Percentiles rank a stretch among this genome's conserved stretches.
phyloP scores from a whole-genome alignment of 768 basidiomycete genomes.

The Paxillus involutus region DNA sequence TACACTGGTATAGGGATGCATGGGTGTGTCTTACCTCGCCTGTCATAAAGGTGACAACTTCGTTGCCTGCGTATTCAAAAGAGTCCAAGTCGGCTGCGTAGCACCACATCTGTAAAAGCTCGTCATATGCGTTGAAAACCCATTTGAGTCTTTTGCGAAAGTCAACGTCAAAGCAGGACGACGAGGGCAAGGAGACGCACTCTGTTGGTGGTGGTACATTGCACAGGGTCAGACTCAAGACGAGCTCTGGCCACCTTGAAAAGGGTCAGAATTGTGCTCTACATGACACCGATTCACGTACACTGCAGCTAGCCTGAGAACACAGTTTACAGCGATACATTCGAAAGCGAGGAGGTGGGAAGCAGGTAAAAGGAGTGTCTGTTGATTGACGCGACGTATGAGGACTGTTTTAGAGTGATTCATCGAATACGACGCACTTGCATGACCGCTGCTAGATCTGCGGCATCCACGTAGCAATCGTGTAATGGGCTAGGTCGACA shows the following conservation, averaged over 20 bases:
- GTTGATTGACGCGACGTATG: not conserved
- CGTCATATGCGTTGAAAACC: constrained; percentile 61
- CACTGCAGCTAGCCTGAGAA: constrained; percentile 65
- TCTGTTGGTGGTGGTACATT: constrained; percentile 68
- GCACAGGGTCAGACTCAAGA: constrained; percentile 64
- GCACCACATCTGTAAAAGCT: constrained; percentile 62
- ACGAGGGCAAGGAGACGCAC: constrained; percentile 38
- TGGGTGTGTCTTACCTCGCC: constrained; percentile 47
- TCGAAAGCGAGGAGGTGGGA: constrained; percentile 75
- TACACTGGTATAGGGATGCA: not conserved
- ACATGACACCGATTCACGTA: constrained; percentile 35
- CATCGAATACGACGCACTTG: constrained; percentile 42
- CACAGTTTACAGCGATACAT: constrained; percentile 52
- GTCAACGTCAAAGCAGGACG: constrained; percentile 2
- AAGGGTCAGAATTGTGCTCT: constrained; percentile 6
- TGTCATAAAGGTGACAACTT: constrained; percentile 54
- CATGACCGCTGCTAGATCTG: constrained; percentile 67
- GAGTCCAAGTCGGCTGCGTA: constrained; percentile 65
- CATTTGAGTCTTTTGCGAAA: constrained; percentile 47
- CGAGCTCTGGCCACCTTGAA: constrained; percentile 69
- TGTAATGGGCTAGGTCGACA: constrained; percentile 54
- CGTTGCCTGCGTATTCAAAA: constrained; percentile 65
- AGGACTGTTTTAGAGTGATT: not conserved
- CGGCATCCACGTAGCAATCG: constrained; percentile 79
- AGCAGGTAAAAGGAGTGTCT: constrained; percentile 65